Evolutionary conservation across 1,139 yeast genomes (phyloP).

Genomic region (Diutina scorzettiae): DNA sequence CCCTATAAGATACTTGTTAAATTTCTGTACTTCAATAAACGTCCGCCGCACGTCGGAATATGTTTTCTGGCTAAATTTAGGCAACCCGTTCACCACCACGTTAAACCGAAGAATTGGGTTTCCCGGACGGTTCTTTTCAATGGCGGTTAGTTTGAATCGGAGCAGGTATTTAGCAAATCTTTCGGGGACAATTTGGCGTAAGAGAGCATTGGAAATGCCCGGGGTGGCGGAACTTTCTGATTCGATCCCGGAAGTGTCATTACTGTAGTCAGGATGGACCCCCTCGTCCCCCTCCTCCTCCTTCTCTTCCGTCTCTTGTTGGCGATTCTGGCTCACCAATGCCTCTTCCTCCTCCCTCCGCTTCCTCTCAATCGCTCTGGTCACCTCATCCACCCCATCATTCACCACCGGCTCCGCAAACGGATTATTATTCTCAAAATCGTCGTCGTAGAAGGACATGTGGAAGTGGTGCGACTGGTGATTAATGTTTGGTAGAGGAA

Average conservation of each 20-base stretch:
- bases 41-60: slow-evolving; percentile 77
- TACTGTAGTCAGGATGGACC: no score
- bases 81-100: slow-evolving; percentile 39
- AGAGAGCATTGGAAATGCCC: slow-evolving; percentile 3
- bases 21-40: slow-evolving; percentile 60
- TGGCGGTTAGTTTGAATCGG: slow-evolving; percentile 17
- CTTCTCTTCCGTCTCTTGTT: no score
- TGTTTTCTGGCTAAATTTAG: slow-evolving; percentile 58
- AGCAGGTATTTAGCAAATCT: slow-evolving; percentile 28
- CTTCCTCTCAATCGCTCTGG: slow-evolving; percentile 17
- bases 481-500: no score
- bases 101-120: slow-evolving; percentile 35
- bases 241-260: not conserved
- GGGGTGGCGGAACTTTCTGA: not conserved
- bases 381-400: slow-evolving; percentile 14
- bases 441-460: slow-evolving; percentile 5
- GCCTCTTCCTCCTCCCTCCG: not conserved
- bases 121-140: slow-evolving; percentile 30
- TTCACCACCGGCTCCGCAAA: slow-evolving; percentile 5
- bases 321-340: no score
- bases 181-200: slow-evolving; percentile 40
- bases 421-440: slow-evolving; percentile 1
- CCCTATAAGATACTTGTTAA: slow-evolving; percentile 66
- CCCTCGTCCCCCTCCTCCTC: no score
- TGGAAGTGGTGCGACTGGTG: not conserved